Base-by-base conservation (phyloP, 192 early-diverging fungal genomes). In the Mortierella claussenii region DNA sequence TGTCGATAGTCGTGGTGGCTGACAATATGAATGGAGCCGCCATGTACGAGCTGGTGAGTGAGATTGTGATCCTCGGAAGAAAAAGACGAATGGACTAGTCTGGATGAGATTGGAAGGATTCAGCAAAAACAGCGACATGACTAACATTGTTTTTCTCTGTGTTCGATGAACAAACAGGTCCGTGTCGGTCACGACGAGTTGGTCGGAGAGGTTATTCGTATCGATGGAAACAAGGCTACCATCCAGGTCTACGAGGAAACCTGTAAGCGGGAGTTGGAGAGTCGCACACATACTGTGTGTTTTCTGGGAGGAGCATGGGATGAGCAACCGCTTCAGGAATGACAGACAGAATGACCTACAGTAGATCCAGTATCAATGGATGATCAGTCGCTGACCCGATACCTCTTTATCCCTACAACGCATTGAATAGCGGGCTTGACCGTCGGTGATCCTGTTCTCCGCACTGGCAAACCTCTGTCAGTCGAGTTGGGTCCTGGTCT, bases 161-260 rank as follows among this genome's bases (percentile, higher is more conserved):
- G 21, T 46, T n/a, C n/a, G n/a, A n/a, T n/a, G n/a, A n/a, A 32
- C 34, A 11, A 9, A 40, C 59, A 95, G 94, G 93, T 96, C 33
- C 94, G 97, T 69, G 98, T 99, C 26, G 98, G 98, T 52, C 95
- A 99, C 83, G 87, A 91, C 54, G 97, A 97, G 56, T 86, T 99
- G 53, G 95, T 99, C 42, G 98, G 98, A 69, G 98, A 99, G 84
- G 98, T 99, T 69, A 99, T 99, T 84, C 94, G 97, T 85, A 94
- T 99, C 68, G 98, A 99, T 43, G 91, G 94, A 61, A 95, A 98
- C 81, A 99, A 99, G 86, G 95, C 96, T n/a, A 98, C 98, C 24
- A 92, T 99, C 69, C 98, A 99, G 84, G 98, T 99, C 23, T 99
- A 99, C 87, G 98, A 99, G 69, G 98, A 99, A 80, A 99, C 98